A percentile compares a stretch with the other conserved stretches of the same genome.
These are phyloP conservation scores for Cryptococcus wingfieldii DNA, from an alignment of 1,284 basidiomycete species.

Conservation along the genomic window DNA sequence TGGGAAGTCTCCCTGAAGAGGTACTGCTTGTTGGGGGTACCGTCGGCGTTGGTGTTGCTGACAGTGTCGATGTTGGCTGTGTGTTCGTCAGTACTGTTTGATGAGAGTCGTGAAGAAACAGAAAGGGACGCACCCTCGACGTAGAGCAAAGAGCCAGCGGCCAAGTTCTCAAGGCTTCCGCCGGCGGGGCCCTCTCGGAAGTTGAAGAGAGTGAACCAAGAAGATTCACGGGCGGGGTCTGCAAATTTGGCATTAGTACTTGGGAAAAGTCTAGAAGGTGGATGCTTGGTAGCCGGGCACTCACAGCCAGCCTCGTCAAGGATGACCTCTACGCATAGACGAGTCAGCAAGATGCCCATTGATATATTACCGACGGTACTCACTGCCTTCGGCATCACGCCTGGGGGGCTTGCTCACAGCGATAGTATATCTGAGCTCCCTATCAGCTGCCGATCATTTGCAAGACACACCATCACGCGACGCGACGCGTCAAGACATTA, in stretches of 20 bases:
- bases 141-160: conserved; percentile 31
- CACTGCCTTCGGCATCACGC: conserved; percentile 33
- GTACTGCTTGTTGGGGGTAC: conserved; percentile 20
- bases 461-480: background rate
- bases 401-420: conserved; percentile 32
- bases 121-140: conserved; percentile 34
- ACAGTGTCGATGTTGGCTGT: conserved; percentile 16
- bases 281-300: conserved; percentile 1
- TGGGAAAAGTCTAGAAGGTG: background rate
- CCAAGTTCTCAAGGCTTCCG: conserved; percentile 23
- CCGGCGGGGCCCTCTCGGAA: conserved; percentile 26
- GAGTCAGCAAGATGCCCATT: background rate
- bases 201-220: conserved; percentile 41
- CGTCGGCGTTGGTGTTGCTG: conserved; percentile 9
- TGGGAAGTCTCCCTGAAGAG: conserved; percentile 29
- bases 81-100: background rate
- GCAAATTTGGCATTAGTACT: too few species aligned
- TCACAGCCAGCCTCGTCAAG: conserved; percentile 29
- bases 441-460: background rate
- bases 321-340: conserved; percentile 13
- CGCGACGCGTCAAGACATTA: background rate
- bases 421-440: conserved; percentile 25
- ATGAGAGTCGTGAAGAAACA: background rate
- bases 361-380: conserved; percentile 8
- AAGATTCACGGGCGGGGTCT: conserved; percentile 20